phyloP scores from a whole-genome alignment of 257 asterid genomes.

The Parsonsia alboflavescens region DNA sequence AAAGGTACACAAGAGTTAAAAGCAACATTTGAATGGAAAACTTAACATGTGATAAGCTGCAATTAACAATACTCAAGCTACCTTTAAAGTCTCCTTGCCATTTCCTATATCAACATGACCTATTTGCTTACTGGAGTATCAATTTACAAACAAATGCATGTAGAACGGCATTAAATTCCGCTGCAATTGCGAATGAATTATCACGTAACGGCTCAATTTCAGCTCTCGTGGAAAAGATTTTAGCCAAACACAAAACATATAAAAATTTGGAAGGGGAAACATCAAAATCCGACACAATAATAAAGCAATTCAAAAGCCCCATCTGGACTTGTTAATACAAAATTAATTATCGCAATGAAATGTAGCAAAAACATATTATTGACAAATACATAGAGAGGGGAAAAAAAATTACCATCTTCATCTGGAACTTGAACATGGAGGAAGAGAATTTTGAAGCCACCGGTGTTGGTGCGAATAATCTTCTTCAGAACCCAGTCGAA shows the following conservation, averaged over 20 bases:
- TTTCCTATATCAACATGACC: too few relatives aligned
- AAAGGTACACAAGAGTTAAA: background rate
- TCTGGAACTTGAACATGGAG: conserved; percentile 84
- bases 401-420: conserved; percentile 49
- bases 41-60: background rate
- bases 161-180: background rate
- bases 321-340: background rate
- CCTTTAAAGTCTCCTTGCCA: too few relatives aligned
- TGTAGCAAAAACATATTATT: background rate
- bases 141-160: background rate
- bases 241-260: background rate
- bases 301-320: background rate
- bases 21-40: background rate
- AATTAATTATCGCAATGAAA: background rate
- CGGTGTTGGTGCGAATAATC: conserved; percentile 59
- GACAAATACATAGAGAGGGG: background rate
- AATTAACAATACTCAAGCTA: background rate
- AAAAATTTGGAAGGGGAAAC: background rate
- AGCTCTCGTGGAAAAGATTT: background rate
- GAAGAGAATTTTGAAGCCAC: conserved; percentile 59
- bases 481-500: conserved; percentile 80
- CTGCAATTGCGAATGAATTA: background rate
- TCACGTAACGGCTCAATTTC: background rate
- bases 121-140: too few relatives aligned
- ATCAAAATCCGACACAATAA: background rate